Conservation (phyloP, 179 eudicot genomes). For the Gypsophila paniculata region DNA sequence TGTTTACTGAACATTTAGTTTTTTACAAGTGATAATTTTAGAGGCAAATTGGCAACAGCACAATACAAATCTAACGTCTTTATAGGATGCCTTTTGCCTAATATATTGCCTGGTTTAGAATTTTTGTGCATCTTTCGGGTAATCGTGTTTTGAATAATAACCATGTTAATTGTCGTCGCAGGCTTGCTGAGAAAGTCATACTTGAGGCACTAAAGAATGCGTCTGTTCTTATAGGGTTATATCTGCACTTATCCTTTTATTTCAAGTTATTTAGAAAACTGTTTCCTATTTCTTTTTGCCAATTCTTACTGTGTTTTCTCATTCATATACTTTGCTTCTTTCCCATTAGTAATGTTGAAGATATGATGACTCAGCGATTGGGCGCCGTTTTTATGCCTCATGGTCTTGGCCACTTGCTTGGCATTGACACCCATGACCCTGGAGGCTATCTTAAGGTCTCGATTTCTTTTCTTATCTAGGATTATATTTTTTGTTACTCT, state of each 20-base stretch:
- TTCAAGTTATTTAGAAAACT: constrained; percentile 6
- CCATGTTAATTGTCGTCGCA: constrained; percentile 27
- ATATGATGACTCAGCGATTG: constrained; percentile 74
- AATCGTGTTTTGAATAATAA: background rate
- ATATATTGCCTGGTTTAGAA: background rate
- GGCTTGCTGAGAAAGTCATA: constrained; percentile 71
- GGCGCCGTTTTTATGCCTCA: constrained; percentile 98
- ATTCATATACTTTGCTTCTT: constrained; percentile 10
- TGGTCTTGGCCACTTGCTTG: constrained; percentile 96
- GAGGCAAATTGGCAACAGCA: background rate
- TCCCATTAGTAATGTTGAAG: constrained; percentile 59
- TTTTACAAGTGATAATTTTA: background rate
- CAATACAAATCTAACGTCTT: background rate
- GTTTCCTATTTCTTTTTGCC: background rate
- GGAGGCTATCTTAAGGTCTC: constrained; percentile 87
- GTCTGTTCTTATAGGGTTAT: constrained; percentile 65
- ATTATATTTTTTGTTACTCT: constrained; percentile 6
- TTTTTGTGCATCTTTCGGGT: background rate
- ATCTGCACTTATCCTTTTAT: constrained; percentile 1
- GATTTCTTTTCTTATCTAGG: constrained; percentile 12
- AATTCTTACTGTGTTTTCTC: background rate
- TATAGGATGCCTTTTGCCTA: background rate
- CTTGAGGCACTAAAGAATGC: constrained; percentile 71
- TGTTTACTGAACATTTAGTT: background rate
- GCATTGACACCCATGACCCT: constrained; percentile 99